Base-by-base conservation (phyloP, 164 flowering plant genomes). In the Sextonia rubra region DNA sequence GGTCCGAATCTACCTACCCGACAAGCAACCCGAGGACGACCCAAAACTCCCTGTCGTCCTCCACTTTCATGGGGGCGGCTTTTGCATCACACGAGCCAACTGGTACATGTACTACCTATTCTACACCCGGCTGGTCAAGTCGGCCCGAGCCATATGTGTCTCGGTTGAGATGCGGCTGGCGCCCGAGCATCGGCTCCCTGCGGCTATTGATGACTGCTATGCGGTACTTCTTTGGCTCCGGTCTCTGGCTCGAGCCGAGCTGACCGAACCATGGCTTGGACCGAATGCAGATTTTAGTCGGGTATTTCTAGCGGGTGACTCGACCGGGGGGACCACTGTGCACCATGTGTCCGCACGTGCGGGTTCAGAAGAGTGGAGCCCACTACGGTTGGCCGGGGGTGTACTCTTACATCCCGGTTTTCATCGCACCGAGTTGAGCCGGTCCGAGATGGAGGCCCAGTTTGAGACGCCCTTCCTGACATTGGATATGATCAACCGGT, bases 1-100 rank as follows among this genome's bases (percentile, higher is more conserved):
- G 3, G 83, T 85, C 47, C 79, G 97, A 29, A 73, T 92, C 3
- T 90, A 90, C 70, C 22, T 83, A 3, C 95, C 95, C 0, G 89
- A 90, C 30, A 29, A 11, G 2, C 58, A 9, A 18, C 69, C 58
- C 0, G 73, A 22, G 2, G 77, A 70, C 20, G 71, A 4, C 4
- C 6, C 69, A 1, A 87, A 82, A 71, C 77, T 92, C 0, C 97
- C 93, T 2, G 44, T 92, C 5, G 1, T 92, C 8, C 81, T 92
- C 26, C 95, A 92, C 64, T 83, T 90, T 69, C 93, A 88, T 23
- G 96, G 97, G 0, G 92, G 95, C 5, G 97, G 96, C 27, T 92
- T 92, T 64, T 90, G 97, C 80, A 83, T 91, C 3, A 87, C 91
- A 84, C 75, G 83, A 48, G 70, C 93, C 4, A 85, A 88, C 55